phyloP scores from a whole-genome alignment of 345 rosid species.

The Sisymbrium altissimum region DNA sequence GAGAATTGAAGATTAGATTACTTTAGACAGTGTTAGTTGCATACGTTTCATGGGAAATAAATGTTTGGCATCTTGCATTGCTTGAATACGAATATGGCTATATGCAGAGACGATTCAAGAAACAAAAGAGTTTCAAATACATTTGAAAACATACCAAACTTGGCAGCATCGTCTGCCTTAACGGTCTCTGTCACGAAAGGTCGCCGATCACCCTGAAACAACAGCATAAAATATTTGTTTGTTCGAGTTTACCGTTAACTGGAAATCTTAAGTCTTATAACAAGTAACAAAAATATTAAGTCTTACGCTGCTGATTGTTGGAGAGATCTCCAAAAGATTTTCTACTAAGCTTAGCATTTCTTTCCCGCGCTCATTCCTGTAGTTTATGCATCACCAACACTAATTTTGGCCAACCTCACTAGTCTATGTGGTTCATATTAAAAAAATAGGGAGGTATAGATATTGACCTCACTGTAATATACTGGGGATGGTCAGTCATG shows the following conservation, averaged over 20 bases:
- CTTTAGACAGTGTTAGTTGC: constrained; percentile 2
- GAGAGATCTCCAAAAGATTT: constrained; percentile 76
- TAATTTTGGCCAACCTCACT: neutral
- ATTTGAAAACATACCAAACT: constrained; percentile 55
- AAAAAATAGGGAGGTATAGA: neutral
- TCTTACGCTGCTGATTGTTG: constrained; percentile 73
- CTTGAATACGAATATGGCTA: neutral
- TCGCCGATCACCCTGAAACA: constrained; percentile 66
- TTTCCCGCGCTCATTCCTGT: constrained; percentile 82
- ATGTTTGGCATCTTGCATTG: neutral
- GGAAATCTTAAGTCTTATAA: neutral
- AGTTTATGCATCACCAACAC: constrained; percentile 20
- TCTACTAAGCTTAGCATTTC: constrained; percentile 86
- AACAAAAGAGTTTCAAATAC: neutral
- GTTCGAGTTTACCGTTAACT: neutral
- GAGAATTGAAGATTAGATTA: neutral
- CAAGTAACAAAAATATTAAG: neutral
- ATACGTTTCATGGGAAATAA: neutral
- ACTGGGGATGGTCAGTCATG: constrained; percentile 96
- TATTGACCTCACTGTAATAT: constrained; percentile 75
- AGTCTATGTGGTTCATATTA: neutral
- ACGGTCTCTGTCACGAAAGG: constrained; percentile 95
- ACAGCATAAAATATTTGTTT: neutral
- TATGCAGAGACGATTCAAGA: neutral
- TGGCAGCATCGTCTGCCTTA: constrained; percentile 90